phyloP scores from a whole-genome alignment of 306 rosid species.

The Dalbergia oliveri region DNA sequence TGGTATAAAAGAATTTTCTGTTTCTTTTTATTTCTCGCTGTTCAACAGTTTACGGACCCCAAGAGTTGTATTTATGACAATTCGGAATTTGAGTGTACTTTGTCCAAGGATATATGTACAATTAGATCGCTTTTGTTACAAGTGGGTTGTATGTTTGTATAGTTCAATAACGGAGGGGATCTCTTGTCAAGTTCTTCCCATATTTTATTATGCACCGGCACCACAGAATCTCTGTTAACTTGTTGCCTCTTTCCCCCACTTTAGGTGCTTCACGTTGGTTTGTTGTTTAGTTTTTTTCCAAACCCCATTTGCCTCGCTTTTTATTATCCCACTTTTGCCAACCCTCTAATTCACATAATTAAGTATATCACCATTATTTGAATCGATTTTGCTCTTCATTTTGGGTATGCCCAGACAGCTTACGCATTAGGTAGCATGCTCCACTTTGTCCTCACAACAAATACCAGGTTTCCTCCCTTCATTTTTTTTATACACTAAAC shows the following conservation, averaged over 20 bases:
- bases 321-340: conserved; percentile 37
- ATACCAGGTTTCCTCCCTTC: conserved; percentile 24
- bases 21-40: no score
- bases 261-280: conserved; percentile 54
- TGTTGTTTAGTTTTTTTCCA: not conserved
- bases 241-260: conserved; percentile 55
- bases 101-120: not conserved
- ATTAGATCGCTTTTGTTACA: not conserved
- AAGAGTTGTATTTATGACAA: no score
- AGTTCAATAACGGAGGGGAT: not conserved
- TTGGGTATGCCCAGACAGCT: conserved; percentile 50
- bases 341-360: conserved; percentile 2
- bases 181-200: not conserved
- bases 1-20: no score
- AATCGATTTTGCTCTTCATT: conserved; percentile 25
- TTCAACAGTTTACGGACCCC: no score
- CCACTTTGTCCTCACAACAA: conserved; percentile 63
- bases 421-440: conserved; percentile 65
- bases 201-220: not conserved
- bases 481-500: conserved; percentile 19
- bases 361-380: conserved; percentile 32
- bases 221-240: conserved; percentile 37
- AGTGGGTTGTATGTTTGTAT: not conserved
- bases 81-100: not conserved
- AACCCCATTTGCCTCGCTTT: conserved; percentile 20